These are phyloP conservation scores for Pilatotrama ljubarskyi DNA, from an alignment of 768 basidiomycete genomes.

Conservation along the genomic window DNA sequence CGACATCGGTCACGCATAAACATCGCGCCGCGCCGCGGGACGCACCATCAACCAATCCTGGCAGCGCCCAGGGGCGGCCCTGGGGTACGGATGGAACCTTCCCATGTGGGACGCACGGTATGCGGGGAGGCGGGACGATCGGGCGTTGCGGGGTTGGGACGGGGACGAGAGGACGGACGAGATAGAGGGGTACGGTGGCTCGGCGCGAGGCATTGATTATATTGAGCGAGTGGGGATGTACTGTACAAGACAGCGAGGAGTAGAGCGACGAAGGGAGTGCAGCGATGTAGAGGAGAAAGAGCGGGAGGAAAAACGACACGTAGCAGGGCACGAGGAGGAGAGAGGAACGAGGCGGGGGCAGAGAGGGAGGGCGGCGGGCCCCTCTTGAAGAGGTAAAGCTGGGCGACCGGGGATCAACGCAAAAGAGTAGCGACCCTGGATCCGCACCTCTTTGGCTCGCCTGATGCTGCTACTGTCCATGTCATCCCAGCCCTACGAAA, in stretches of 20 bases:
- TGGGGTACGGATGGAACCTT: constrained; percentile 14
- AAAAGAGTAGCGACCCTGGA: constrained; percentile 1
- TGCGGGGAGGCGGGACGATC: constrained; percentile 7
- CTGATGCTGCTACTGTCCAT: not conserved
- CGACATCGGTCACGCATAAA: not conserved
- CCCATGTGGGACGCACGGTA: constrained; percentile 8
- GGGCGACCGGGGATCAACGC: not conserved
- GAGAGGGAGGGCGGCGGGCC: not conserved
- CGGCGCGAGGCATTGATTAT: constrained; percentile 10
- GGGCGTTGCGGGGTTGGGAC: not conserved
- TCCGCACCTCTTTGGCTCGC: constrained; percentile 12
- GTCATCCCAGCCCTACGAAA: not conserved
- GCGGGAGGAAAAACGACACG: not conserved
- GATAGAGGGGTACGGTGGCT: constrained; percentile 14
- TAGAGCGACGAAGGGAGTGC: not conserved
- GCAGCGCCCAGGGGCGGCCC: not conserved
- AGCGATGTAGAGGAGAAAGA: not conserved
- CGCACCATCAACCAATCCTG: constrained; percentile 11
- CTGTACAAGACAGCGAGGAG: not conserved
- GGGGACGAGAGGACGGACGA: not conserved
- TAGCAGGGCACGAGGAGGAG: not conserved
- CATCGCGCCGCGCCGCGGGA: not conserved
- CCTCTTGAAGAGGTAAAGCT: not conserved
- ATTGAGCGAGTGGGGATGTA: not conserved
- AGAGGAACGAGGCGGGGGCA: not conserved